These are phyloP conservation scores for Sugiyamaella chiloensis DNA, from an alignment of 805 yeast genomes.

Conservation along the genomic window DNA sequence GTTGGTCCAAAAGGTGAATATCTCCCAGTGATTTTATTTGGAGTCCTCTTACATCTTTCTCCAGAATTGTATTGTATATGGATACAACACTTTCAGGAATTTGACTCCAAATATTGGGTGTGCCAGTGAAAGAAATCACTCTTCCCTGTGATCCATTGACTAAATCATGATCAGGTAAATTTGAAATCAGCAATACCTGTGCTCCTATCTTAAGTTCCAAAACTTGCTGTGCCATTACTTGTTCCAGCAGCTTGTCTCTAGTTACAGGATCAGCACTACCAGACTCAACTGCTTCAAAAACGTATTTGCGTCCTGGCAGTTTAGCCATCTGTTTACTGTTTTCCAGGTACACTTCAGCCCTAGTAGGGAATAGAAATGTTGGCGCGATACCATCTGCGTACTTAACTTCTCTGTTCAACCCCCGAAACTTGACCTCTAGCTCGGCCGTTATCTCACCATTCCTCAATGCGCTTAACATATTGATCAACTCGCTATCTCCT, in stretches of 20 bases:
- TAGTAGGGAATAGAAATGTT: constrained; percentile 81
- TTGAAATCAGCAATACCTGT: constrained; percentile 86
- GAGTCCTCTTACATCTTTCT: neutral
- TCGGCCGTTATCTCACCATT: constrained; percentile 57
- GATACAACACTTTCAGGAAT: neutral
- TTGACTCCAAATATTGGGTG: neutral
- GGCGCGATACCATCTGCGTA: constrained; percentile 82
- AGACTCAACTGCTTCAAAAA: constrained; percentile 42
- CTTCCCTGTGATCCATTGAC: constrained; percentile 91
- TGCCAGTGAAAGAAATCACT: constrained; percentile 50
- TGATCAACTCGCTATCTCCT: constrained; percentile 62
- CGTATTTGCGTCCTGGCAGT: constrained; percentile 46
- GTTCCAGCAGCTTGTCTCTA: constrained; percentile 44
- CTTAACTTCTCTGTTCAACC: constrained; percentile 47
- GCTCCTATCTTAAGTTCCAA: constrained; percentile 75
- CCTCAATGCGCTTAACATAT: constrained; percentile 79
- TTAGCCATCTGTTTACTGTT: constrained; percentile 51
- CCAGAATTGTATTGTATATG: neutral
- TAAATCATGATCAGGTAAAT: constrained; percentile 52
- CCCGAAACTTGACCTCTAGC: constrained; percentile 46
- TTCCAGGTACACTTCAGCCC: constrained; percentile 77
- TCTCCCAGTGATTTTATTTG: neutral
- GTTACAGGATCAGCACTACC: constrained; percentile 24
- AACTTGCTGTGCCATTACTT: constrained; percentile 65
- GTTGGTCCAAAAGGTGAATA: neutral